Conservation (phyloP, 345 rosid species). For the Lepidium didymum region DNA sequence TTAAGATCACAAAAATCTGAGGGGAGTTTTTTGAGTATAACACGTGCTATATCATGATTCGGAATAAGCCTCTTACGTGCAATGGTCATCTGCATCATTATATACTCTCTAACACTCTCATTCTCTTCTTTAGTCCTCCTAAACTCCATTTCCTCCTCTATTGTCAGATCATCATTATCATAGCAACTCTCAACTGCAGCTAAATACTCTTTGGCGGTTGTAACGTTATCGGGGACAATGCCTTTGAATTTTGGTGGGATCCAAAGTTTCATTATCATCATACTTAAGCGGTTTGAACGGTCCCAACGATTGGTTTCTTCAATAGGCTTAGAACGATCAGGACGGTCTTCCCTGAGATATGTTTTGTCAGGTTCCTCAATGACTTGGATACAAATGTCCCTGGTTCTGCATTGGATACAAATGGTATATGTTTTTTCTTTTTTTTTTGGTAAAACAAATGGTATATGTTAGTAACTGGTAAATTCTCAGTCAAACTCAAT, state of each 20-base stretch:
- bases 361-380: too few relatives aligned
- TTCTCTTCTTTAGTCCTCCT: not conserved
- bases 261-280: conserved; percentile 3
- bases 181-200: conserved; percentile 12
- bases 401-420: too few relatives aligned
- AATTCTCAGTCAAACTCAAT: too few relatives aligned
- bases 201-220: conserved; percentile 3
- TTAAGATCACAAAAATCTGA: not conserved
- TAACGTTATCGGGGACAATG: conserved; percentile 10
- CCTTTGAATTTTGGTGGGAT: not conserved
- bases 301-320: conserved; percentile 5
- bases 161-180: too few relatives aligned
- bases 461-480: too few relatives aligned
- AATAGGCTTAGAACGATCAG: not conserved
- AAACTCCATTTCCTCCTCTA: too few relatives aligned
- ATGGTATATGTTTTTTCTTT: too few relatives aligned
- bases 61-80: conserved; percentile 3
- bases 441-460: too few relatives aligned
- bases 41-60: not conserved
- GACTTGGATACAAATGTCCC: too few relatives aligned
- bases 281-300: conserved; percentile 13
- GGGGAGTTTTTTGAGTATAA: not conserved
- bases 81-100: conserved; percentile 4
- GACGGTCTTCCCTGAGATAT: conserved; percentile 24
- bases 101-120: conserved; percentile 14